phyloP scores from a whole-genome alignment of 2,329 filamentous ascomycete genomes.

The Sporothrix variecibatus region DNA sequence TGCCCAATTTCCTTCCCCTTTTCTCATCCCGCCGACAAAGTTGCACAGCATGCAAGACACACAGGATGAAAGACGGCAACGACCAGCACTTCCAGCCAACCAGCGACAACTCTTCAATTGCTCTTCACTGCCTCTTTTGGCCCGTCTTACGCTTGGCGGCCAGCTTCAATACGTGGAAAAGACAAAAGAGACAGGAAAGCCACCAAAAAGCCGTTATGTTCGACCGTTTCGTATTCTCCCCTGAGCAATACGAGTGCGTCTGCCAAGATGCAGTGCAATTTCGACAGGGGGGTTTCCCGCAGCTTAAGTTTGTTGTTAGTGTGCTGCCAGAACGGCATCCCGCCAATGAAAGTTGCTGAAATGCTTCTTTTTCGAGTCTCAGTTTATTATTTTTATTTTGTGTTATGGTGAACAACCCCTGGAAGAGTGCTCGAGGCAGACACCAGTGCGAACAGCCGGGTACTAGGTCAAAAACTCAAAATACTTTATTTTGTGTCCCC shows the following conservation, averaged over 20 bases:
- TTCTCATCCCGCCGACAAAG: neutral
- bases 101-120: neutral
- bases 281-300: neutral
- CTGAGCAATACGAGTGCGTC: conserved; percentile 6
- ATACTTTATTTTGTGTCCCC: conserved; percentile 9
- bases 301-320: neutral
- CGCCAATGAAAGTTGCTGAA: neutral
- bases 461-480: neutral
- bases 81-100: neutral
- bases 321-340: neutral
- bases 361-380: neutral
- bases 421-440: neutral
- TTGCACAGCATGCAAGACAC: neutral
- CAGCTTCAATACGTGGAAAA: neutral
- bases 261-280: conserved; percentile 13
- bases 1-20: neutral
- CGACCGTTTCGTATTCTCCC: neutral
- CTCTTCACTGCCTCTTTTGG: neutral
- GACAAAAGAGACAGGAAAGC: neutral
- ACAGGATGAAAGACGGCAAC: neutral
- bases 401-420: neutral
- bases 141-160: conserved; percentile 14
- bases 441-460: neutral
- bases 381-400: neutral
- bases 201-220: neutral